Evolutionary conservation across 805 yeast genomes (phyloP).

Genomic region (Saccharomyces cerevisiae): DNA sequence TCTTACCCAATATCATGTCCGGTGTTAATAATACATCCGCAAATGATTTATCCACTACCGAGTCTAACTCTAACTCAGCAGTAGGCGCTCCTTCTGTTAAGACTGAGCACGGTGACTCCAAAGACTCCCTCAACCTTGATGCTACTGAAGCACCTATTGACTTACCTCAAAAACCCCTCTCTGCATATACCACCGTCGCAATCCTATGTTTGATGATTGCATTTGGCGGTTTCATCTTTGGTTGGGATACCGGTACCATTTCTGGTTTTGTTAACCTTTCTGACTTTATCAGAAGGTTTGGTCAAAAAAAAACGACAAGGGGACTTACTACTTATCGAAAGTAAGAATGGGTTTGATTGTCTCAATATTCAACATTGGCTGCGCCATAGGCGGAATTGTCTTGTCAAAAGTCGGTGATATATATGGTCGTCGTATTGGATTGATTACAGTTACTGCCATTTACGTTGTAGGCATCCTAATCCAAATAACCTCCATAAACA

Average conservation of each 20-base stretch:
- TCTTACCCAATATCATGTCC: neutral
- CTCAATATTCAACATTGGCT: slow-evolving; percentile 59
- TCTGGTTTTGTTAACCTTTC: slow-evolving; percentile 53
- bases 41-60: neutral
- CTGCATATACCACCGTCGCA: slow-evolving; percentile 23
- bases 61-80: neutral
- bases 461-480: slow-evolving; percentile 62
- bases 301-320: slow-evolving; percentile 35
- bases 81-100: neutral
- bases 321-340: slow-evolving; percentile 39
- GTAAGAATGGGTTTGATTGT: slow-evolving; percentile 50
- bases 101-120: neutral
- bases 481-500: slow-evolving; percentile 45
- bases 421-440: slow-evolving; percentile 57
- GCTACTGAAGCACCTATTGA: slow-evolving; percentile 1
- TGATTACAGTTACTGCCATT: slow-evolving; percentile 50
- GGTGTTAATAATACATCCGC: neutral
- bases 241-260: slow-evolving; percentile 74
- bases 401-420: slow-evolving; percentile 52
- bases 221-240: slow-evolving; percentile 39
- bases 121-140: neutral
- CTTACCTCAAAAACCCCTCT: slow-evolving; percentile 24
- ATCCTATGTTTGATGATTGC: slow-evolving; percentile 16
- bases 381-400: slow-evolving; percentile 61
- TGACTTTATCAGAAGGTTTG: slow-evolving; percentile 50